Conservation (phyloP, 768 basidiomycete species). For the Suillus paluster region DNA sequence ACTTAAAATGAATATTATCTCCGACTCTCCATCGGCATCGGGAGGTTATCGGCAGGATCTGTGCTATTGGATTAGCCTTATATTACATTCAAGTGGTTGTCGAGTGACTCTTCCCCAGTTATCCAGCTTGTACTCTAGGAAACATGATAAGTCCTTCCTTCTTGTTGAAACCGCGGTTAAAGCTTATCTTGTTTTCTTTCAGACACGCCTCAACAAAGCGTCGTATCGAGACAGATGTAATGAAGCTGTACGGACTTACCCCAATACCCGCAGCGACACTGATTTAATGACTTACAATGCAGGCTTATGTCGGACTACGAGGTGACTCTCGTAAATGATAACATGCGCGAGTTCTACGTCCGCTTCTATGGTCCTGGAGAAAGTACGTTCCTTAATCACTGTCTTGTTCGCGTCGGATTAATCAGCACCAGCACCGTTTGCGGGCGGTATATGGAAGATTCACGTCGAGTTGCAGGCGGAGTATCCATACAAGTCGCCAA, state of each 20-base stretch:
- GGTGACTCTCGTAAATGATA: constrained; percentile 96
- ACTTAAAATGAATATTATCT: constrained; percentile 25
- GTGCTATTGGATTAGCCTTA: constrained; percentile 1
- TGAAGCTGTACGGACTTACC: constrained; percentile 81
- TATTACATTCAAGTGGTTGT: constrained; percentile 9
- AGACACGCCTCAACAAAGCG: constrained; percentile 85
- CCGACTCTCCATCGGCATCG: constrained; percentile 18
- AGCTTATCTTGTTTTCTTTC: constrained; percentile 33
- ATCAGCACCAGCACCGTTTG: constrained; percentile 78
- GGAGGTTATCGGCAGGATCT: background rate
- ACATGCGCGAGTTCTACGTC: constrained; percentile 99
- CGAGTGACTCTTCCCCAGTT: constrained; percentile 8
- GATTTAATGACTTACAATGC: constrained; percentile 20
- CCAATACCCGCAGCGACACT: constrained; percentile 1
- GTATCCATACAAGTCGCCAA: constrained; percentile 98
- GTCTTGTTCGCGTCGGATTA: constrained; percentile 9
- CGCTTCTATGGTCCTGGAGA: constrained; percentile 93
- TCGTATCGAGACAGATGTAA: constrained; percentile 98
- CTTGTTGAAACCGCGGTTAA: constrained; percentile 21
- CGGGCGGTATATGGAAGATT: constrained; percentile 99
- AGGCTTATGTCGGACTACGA: constrained; percentile 99
- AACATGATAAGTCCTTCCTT: constrained; percentile 64
- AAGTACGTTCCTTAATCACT: constrained; percentile 59
- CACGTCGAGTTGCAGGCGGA: constrained; percentile 98
- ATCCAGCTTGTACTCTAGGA: constrained; percentile 15